These are phyloP conservation scores for Penicillium waksmanii DNA, from an alignment of 495 filamentous ascomycete species.

Conservation along the genomic window DNA sequence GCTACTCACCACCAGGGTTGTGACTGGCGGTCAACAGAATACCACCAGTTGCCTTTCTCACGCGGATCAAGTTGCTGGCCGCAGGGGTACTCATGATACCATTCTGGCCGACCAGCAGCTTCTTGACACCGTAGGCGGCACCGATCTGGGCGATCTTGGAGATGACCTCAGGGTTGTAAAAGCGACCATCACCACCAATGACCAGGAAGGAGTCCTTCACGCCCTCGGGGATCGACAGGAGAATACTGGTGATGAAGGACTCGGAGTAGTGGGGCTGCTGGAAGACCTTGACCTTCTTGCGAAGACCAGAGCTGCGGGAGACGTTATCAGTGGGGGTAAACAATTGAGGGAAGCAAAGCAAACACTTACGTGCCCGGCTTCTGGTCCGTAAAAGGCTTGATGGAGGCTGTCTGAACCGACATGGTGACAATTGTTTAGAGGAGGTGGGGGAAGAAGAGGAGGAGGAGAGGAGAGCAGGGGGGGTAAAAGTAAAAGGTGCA, in stretches of 20 bases:
- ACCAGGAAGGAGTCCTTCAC: slow-evolving; percentile 86
- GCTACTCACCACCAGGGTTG: slow-evolving; percentile 87
- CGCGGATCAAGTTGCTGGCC: slow-evolving; percentile 92
- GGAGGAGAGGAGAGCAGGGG: neutral
- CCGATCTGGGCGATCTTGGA: slow-evolving; percentile 97
- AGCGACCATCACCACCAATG: slow-evolving; percentile 96
- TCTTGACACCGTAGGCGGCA: slow-evolving; percentile 97
- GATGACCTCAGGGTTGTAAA: slow-evolving; percentile 94
- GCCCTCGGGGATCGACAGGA: slow-evolving; percentile 95
- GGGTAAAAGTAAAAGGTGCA: neutral
- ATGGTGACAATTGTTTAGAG: slow-evolving; percentile 44
- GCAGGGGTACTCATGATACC: slow-evolving; percentile 96
- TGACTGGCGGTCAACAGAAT: slow-evolving; percentile 97
- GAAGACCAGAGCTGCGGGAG: slow-evolving; percentile 80
- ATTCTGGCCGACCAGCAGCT: slow-evolving; percentile 92
- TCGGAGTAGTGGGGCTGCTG: slow-evolving; percentile 95
- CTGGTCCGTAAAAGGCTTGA: slow-evolving; percentile 88
- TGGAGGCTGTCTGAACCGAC: slow-evolving; percentile 74
- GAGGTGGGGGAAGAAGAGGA: slow-evolving; percentile 17
- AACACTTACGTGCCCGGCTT: slow-evolving; percentile 96
- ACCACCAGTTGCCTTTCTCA: slow-evolving; percentile 90
- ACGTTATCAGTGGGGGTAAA: slow-evolving; percentile 27
- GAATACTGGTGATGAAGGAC: slow-evolving; percentile 88
- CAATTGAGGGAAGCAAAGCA: slow-evolving; percentile 3
- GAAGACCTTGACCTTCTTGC: slow-evolving; percentile 98